Conservation (phyloP, 441 rosid species). For the Brassica hybrid region DNA sequence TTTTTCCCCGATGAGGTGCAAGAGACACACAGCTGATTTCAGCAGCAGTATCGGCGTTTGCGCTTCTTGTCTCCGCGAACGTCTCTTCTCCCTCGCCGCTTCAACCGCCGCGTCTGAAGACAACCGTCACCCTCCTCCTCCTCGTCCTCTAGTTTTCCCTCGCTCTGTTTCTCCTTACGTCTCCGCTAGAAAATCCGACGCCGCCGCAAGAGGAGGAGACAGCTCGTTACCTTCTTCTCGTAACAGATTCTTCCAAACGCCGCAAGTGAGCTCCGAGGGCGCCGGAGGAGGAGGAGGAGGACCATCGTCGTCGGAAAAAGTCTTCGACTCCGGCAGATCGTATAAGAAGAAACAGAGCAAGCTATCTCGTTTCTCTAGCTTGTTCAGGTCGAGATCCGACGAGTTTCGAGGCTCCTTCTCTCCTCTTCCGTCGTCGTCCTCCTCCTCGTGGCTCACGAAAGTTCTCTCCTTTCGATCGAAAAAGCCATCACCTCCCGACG, state of each 20-base stretch:
- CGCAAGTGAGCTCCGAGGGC: slow-evolving; percentile 57
- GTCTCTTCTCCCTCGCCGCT: slow-evolving; percentile 62
- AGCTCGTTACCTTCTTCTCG: slow-evolving; percentile 16
- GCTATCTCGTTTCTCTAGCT: slow-evolving; percentile 49
- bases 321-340: slow-evolving; percentile 18
- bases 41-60: slow-evolving; percentile 85
- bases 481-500: slow-evolving; percentile 32
- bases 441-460: slow-evolving; percentile 55
- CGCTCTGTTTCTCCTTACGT: slow-evolving; percentile 84
- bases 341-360: slow-evolving; percentile 45
- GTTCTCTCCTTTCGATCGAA: slow-evolving; percentile 52
- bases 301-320: slow-evolving; percentile 29
- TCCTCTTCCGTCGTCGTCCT: slow-evolving; percentile 42
- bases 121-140: slow-evolving; percentile 33
- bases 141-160: slow-evolving; percentile 59
- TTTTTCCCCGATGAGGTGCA: slow-evolving; percentile 69
- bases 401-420: slow-evolving; percentile 33
- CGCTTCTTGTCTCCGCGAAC: slow-evolving; percentile 88
- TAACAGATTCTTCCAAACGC: slow-evolving; percentile 60
- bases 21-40: slow-evolving; percentile 65
- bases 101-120: slow-evolving; percentile 56
- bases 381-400: slow-evolving; percentile 68
- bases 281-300: slow-evolving; percentile 8
- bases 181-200: slow-evolving; percentile 63
- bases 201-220: not conserved